These are phyloP conservation scores for Termitomyces sp. DNA, from an alignment of 768 basidiomycete genomes.

Conservation along the genomic window DNA sequence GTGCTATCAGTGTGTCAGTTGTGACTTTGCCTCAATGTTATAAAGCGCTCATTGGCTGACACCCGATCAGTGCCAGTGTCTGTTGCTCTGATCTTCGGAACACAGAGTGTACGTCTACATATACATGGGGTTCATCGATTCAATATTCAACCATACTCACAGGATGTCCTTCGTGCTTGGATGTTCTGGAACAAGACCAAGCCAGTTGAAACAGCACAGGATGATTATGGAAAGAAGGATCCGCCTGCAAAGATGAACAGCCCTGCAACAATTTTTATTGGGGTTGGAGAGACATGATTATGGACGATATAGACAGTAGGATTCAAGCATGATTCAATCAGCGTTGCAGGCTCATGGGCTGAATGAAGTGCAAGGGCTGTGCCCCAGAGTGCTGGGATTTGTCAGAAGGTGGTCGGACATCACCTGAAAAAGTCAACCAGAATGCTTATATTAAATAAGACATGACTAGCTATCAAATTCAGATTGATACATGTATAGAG, in stretches of 20 bases:
- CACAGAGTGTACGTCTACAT: neutral
- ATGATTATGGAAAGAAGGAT: neutral
- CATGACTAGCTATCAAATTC: too few species aligned
- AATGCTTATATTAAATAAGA: too few species aligned
- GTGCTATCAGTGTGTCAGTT: neutral
- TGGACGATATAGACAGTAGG: neutral
- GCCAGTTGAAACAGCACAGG: neutral
- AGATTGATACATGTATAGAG: too few species aligned
- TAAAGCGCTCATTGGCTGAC: neutral
- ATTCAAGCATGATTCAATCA: neutral
- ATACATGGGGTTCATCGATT: neutral
- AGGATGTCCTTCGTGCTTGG: neutral
- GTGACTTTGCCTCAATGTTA: neutral
- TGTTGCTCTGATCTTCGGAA: neutral
- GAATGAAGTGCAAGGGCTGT: neutral
- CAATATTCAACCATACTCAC: neutral
- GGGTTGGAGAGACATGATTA: neutral
- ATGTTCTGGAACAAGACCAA: neutral
- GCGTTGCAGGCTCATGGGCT: neutral
- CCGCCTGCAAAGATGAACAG: too few species aligned
- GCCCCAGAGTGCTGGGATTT: neutral
- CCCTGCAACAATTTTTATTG: neutral
- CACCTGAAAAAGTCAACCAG: too few species aligned
- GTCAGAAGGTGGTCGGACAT: neutral
- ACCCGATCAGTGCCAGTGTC: neutral